Conservation (phyloP, 2,329 filamentous ascomycete species). For the Calonectria leucothoes region DNA sequence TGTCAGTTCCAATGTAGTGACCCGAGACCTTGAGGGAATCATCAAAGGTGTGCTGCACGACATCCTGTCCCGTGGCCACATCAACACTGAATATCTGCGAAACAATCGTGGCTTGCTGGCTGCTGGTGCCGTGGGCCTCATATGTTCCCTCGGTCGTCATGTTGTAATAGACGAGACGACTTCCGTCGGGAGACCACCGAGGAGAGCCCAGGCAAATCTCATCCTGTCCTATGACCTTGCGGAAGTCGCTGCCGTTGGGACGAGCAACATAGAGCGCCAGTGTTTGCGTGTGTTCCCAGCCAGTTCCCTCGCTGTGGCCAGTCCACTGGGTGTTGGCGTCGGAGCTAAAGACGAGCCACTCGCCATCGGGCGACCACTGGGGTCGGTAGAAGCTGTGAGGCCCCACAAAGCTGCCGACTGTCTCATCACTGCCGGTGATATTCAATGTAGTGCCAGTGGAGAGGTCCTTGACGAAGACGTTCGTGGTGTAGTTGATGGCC, state of each 20-base stretch:
- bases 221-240: background rate
- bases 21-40: slow-evolving; percentile 5
- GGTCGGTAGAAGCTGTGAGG: slow-evolving; percentile 17
- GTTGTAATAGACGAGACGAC: slow-evolving; percentile 13
- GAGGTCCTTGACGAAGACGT: slow-evolving; percentile 15
- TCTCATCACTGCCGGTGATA: slow-evolving; percentile 15
- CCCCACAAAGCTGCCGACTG: slow-evolving; percentile 3
- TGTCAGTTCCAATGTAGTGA: slow-evolving; percentile 1
- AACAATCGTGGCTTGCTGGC: background rate
- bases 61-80: background rate
- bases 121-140: background rate
- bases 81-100: slow-evolving; percentile 19
- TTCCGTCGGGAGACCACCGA: slow-evolving; percentile 13
- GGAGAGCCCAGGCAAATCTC: slow-evolving; percentile 14
- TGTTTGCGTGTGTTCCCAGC: slow-evolving; percentile 5
- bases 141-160: slow-evolving; percentile 13
- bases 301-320: slow-evolving; percentile 6
- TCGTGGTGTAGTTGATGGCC: slow-evolving; percentile 19
- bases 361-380: slow-evolving; percentile 7
- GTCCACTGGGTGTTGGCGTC: slow-evolving; percentile 14
- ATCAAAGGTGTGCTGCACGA: slow-evolving; percentile 16
- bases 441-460: background rate
- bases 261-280: slow-evolving; percentile 10
- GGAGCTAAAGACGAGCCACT: slow-evolving; percentile 16
- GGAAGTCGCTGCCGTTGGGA: slow-evolving; percentile 10